Conservation (phyloP, 2,329 filamentous ascomycete genomes). For the Tolypocladium guangdongense region DNA sequence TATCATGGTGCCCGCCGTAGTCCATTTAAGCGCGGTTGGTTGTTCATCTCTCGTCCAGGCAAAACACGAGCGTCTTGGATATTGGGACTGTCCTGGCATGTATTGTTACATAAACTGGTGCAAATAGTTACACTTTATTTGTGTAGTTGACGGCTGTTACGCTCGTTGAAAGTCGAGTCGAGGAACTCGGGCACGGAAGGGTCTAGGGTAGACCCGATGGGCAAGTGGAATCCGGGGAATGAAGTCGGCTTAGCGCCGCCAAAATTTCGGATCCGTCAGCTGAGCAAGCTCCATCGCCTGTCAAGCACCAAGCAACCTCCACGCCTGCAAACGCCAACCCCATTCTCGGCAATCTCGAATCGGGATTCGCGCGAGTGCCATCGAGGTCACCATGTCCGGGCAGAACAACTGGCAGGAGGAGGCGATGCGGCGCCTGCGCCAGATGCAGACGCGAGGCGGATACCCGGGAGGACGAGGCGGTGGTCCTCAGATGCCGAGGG, state of each 20-base stretch:
- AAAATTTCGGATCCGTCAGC: slow-evolving; percentile 3
- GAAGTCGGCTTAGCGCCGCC: slow-evolving; percentile 1
- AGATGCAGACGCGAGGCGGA: slow-evolving; percentile 32
- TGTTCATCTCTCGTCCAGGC: too few relatives aligned
- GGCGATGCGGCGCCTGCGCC: slow-evolving; percentile 38
- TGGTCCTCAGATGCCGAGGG: slow-evolving; percentile 29
- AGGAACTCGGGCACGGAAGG: background rate
- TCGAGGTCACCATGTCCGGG: slow-evolving; percentile 16
- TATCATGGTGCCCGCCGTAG: too few relatives aligned
- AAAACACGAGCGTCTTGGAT: background rate
- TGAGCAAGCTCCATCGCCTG: background rate
- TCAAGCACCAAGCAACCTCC: background rate
- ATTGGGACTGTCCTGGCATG: background rate
- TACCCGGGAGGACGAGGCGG: slow-evolving; percentile 31
- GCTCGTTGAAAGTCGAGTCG: background rate
- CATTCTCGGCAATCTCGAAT: background rate
- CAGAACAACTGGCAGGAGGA: slow-evolving; percentile 36
- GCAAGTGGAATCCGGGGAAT: background rate
- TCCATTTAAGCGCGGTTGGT: background rate
- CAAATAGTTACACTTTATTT: background rate
- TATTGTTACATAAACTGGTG: background rate
- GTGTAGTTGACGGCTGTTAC: background rate
- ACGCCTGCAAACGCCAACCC: background rate
- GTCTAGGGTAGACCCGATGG: background rate
- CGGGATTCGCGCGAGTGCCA: background rate